These are phyloP conservation scores for Geotrichum fermentans DNA, from an alignment of 1,139 yeast species.

Conservation along the genomic window DNA sequence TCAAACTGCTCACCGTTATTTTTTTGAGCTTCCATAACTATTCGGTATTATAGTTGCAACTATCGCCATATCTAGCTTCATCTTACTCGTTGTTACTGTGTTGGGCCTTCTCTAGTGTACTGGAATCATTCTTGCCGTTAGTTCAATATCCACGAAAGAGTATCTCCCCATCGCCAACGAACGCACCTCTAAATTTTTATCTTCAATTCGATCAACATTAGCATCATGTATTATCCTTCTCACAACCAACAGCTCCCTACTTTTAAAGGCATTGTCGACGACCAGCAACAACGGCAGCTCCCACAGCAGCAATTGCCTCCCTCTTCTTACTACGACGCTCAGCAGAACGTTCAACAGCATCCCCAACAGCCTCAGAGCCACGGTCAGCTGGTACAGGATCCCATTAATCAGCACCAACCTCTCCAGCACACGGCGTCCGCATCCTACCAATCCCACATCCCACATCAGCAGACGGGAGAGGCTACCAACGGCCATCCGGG, in stretches of 20 bases:
- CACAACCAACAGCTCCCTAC: conserved; percentile 10
- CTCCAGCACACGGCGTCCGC: not conserved
- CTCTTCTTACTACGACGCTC: not conserved
- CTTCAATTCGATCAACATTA: too few relatives aligned
- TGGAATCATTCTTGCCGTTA: too few relatives aligned
- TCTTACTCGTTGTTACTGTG: too few relatives aligned
- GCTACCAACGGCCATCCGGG: not conserved
- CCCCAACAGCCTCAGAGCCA: not conserved
- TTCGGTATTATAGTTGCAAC: too few relatives aligned
- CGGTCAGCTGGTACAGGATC: not conserved
- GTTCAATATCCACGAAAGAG: too few relatives aligned
- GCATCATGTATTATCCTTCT: conserved; percentile 4
- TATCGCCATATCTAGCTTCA: too few relatives aligned
- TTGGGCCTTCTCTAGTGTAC: too few relatives aligned
- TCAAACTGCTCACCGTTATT: too few relatives aligned
- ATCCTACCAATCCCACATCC: not conserved
- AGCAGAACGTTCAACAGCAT: not conserved
- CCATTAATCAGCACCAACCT: not conserved
- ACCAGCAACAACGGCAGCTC: not conserved
- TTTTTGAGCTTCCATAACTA: too few relatives aligned
- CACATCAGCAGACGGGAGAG: not conserved
- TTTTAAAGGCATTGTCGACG: conserved; percentile 10
- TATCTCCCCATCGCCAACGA: too few relatives aligned
- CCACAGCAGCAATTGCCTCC: not conserved
- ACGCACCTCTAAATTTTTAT: too few relatives aligned